Evolutionary conservation across 1,284 basidiomycete genomes (phyloP).

Genomic region (Ganoderma lingzhi): DNA sequence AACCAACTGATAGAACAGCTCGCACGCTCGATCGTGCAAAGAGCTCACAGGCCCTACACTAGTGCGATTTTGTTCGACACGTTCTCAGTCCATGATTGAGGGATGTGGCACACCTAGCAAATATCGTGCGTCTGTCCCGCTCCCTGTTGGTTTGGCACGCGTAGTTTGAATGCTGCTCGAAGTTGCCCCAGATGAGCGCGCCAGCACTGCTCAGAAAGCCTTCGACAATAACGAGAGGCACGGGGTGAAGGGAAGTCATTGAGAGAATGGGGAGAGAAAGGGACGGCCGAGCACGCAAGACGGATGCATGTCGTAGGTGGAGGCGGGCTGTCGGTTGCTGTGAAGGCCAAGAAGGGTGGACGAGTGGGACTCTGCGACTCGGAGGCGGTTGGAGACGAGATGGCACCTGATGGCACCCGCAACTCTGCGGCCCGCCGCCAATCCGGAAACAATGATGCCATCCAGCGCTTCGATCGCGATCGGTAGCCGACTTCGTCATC

Average conservation of each 20-base stretch:
- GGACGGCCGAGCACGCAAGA: not conserved
- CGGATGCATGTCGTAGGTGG: not conserved
- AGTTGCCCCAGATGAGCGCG: conserved; percentile 53
- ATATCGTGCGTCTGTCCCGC: conserved; percentile 33
- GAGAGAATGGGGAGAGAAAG: not conserved
- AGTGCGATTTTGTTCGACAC: not conserved
- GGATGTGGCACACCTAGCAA: conserved; percentile 45
- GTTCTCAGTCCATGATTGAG: not conserved
- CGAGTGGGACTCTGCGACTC: no score
- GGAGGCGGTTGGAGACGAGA: no score
- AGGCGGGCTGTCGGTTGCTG: not conserved
- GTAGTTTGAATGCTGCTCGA: conserved; percentile 47
- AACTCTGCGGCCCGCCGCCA: not conserved
- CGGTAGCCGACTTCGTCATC: not conserved
- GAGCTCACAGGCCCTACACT: conserved; percentile 62
- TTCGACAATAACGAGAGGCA: conserved; percentile 62
- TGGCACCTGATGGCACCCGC: no score
- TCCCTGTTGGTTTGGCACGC: conserved; percentile 30
- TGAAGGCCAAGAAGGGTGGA: not conserved
- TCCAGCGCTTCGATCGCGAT: conserved; percentile 16
- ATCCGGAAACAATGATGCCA: not conserved
- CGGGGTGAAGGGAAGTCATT: conserved; percentile 22
- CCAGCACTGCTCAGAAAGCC: conserved; percentile 59
- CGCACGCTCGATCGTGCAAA: conserved; percentile 66
- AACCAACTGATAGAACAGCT: conserved; percentile 59